A percentile compares a stretch with the other conserved stretches of the same genome.
Evolutionary conservation across 352 stramenopile genomes (phyloP).

Genomic region (Saprolegnia diclina): DNA sequence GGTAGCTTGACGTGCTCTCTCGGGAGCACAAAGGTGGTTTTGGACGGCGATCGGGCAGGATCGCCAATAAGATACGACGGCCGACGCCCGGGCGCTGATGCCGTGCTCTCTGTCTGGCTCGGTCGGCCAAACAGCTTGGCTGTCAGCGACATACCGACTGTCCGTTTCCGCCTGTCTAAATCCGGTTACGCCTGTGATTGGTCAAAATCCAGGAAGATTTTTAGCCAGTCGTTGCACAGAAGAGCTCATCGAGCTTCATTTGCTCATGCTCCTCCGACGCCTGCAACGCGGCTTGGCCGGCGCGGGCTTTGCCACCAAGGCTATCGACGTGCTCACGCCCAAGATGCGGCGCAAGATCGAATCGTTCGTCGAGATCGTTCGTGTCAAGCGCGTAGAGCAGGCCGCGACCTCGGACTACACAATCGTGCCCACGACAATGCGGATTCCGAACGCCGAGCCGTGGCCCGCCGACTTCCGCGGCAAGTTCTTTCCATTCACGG

Average conservation of each 20-base stretch:
- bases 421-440: not conserved
- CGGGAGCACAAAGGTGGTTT: not conserved
- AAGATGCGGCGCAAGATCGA: not conserved
- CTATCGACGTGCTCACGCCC: not conserved
- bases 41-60: not conserved
- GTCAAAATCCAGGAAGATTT: not conserved
- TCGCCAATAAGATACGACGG: not conserved
- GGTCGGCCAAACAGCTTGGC: not conserved
- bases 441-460: slow-evolving; percentile 11
- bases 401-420: slow-evolving; percentile 17
- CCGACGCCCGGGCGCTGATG: not conserved
- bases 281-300: no score
- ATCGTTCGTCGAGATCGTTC: slow-evolving; percentile 9
- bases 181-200: not conserved
- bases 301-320: not conserved
- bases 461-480: slow-evolving; percentile 19
- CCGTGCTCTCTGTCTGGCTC: not conserved
- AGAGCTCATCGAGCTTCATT: not conserved
- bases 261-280: not conserved
- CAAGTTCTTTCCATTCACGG: slow-evolving; percentile 5
- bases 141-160: not conserved
- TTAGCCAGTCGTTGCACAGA: not conserved
- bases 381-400: slow-evolving; percentile 1
- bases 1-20: slow-evolving; percentile 4
- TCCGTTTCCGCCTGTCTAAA: not conserved